Evolutionary conservation across 2,329 filamentous ascomycete species (phyloP).

Genomic region (Raffaelea ambrosiae): DNA sequence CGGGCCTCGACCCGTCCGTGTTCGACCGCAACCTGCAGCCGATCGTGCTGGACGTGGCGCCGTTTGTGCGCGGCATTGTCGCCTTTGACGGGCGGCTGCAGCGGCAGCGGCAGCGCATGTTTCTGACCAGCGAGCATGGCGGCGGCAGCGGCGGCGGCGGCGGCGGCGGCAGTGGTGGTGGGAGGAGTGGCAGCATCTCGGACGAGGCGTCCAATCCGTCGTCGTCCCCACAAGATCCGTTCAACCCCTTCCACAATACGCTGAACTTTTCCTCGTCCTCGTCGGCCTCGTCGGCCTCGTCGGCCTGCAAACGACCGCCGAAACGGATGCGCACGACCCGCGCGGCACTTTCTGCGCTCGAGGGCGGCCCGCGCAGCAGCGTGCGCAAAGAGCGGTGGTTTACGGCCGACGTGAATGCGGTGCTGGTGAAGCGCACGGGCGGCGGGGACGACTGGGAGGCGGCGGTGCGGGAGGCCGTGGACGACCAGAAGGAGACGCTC

Average conservation of each 20-base stretch:
- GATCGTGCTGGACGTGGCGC: conserved; percentile 71
- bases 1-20: background rate
- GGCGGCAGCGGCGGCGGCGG: conserved; percentile 57
- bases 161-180: conserved; percentile 48
- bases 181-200: conserved; percentile 22
- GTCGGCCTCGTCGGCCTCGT: background rate
- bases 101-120: conserved; percentile 49
- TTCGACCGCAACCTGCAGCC: conserved; percentile 64
- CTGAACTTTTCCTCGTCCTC: too few relatives aligned
- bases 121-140: too few relatives aligned
- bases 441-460: conserved; percentile 20
- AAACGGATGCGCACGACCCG: conserved; percentile 59
- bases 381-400: conserved; percentile 65
- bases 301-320: background rate
- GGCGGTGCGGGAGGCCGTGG: conserved; percentile 2
- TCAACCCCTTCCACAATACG: too few relatives aligned
- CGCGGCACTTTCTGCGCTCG: conserved; percentile 59
- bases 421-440: conserved; percentile 49
- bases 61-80: conserved; percentile 82
- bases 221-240: background rate
- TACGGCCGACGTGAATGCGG: conserved; percentile 43
- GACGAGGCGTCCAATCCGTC: background rate
- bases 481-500: conserved; percentile 3
- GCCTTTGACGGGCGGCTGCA: conserved; percentile 65
- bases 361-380: conserved; percentile 53